Base-by-base conservation (phyloP, 1,284 basidiomycete genomes). In the Xanthoconium separans region DNA sequence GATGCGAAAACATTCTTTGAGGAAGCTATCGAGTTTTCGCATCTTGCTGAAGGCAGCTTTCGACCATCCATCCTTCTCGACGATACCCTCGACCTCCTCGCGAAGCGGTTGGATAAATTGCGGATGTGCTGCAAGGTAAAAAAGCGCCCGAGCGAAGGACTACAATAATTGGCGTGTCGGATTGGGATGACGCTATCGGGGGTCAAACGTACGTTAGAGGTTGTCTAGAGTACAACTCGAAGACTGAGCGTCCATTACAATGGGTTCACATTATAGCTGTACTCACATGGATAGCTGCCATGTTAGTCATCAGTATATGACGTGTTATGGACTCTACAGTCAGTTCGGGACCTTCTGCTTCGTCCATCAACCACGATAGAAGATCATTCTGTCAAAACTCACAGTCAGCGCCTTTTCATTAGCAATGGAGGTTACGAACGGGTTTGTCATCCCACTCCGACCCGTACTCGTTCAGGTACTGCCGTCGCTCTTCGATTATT, bases 341-440 rank as follows among this genome's bases (percentile, higher is more conserved):
- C 27, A 61, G 65, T 37, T 75, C 66, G 5, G 69, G 58, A 9
- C 64, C 67, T 5, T 69, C 59, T 4, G 71, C 69, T 16, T 65
- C 69, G n/a, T 78, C 74, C 47, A 80, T 69, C 16, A 79, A 51
- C 79, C 78, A 81, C 36, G 65, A 69, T 15, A 82, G 55, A 40
- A 75, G 51, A 50, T 77, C 75, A 50, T 74, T 72, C 73, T 77
- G 50, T 22, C 27, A 27, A 16, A 18, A 2, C 15, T 27, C 8
- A 2, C 1, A 20, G 12, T 41, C 9, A 44, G 20, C 1, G 12
- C 2, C 12, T 6, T n/a, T 3, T 31, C 29, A 10, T 20, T 22
- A 22, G 15, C 1, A 33, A 10, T 16, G 10, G 22, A 22, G 22
- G 22, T 1, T 18, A 43, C 37, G 5, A 27, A 54, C 45, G 22